Percentiles rank a stretch among this genome's conserved stretches.
Conservation (phyloP, 768 basidiomycete genomes). For the Favolaschia claudopus region DNA sequence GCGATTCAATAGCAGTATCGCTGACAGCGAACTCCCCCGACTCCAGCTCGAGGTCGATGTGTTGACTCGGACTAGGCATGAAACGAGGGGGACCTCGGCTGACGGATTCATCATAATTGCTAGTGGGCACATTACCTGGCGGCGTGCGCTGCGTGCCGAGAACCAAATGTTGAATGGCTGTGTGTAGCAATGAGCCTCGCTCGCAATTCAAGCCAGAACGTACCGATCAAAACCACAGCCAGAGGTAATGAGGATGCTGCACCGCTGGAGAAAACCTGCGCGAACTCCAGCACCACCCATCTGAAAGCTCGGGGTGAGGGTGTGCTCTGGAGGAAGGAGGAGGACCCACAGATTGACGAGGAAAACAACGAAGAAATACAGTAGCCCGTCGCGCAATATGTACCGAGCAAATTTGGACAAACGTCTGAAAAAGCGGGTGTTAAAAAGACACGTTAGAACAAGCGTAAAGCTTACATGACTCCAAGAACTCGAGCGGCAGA, state of each 20-base stretch:
- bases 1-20: background rate
- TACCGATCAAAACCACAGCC: slow-evolving; percentile 15
- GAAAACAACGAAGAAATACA: slow-evolving; percentile 4
- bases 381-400: slow-evolving; percentile 7
- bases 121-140: background rate
- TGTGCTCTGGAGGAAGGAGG: too few relatives aligned
- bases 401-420: background rate
- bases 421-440: background rate
- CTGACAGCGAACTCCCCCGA: background rate
- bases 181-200: background rate
- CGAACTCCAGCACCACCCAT: slow-evolving; percentile 18
- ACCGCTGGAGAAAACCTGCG: background rate
- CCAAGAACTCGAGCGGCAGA: background rate
- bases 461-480: background rate
- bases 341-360: slow-evolving; percentile 9
- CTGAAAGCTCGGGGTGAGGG: background rate
- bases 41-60: slow-evolving; percentile 3
- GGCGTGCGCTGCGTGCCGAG: background rate
- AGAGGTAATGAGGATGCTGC: slow-evolving; percentile 12
- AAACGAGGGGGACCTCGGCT: slow-evolving; percentile 18
- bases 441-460: background rate
- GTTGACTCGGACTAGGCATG: background rate
- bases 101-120: background rate
- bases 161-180: slow-evolving; percentile 12
- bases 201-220: background rate